These are phyloP conservation scores for Fusarium dlaminii DNA, from an alignment of 2,329 filamentous ascomycete species.

Conservation along the genomic window DNA sequence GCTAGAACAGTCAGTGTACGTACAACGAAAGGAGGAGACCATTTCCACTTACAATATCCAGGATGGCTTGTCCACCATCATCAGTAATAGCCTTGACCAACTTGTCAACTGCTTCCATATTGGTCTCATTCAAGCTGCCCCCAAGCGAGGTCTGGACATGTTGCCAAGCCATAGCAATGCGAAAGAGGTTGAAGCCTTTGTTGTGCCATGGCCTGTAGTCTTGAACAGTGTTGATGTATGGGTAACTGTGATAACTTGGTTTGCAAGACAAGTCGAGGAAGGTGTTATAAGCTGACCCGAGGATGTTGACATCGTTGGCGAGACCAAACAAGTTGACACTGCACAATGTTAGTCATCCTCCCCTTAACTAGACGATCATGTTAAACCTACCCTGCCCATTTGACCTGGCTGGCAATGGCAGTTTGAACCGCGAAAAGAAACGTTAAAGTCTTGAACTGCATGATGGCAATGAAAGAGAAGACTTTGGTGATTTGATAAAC, in stretches of 20 bases:
- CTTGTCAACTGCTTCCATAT: not conserved
- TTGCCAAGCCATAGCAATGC: not conserved
- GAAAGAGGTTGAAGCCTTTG: not conserved
- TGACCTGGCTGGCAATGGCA: not conserved
- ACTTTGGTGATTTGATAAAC: too few species aligned
- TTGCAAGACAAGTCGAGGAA: not conserved
- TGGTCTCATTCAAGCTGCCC: not conserved
- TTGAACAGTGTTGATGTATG: not conserved
- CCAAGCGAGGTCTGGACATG: not conserved
- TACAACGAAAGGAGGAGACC: not conserved
- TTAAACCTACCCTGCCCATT: not conserved
- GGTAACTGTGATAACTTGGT: not conserved
- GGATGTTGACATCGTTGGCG: slow-evolving; percentile 1
- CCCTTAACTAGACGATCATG: accelerated
- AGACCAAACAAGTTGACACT: not conserved
- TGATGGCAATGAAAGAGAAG: not conserved
- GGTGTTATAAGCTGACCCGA: not conserved
- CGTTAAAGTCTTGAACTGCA: not conserved
- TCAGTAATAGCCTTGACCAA: not conserved
- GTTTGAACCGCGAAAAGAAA: not conserved
- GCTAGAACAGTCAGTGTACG: not conserved
- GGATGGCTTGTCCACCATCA: not conserved
- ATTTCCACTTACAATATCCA: not conserved
- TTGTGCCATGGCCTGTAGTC: not conserved
- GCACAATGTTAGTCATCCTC: not conserved